Conservation (phyloP, 1,139 yeast genomes). For the Scheffersomyces cryptocercus region DNA sequence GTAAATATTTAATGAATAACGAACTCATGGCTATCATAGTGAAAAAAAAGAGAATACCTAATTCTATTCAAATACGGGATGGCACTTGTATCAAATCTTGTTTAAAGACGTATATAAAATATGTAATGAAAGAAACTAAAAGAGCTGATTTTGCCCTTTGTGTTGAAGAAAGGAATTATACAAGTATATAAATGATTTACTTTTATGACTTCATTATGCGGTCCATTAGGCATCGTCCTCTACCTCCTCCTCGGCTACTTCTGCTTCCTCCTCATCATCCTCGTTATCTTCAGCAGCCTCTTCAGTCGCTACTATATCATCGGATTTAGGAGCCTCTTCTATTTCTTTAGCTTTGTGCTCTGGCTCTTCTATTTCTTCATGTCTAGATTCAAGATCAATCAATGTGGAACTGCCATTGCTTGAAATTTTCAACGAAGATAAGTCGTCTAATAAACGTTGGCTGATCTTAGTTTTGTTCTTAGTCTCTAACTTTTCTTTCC, state of each 20-base stretch:
- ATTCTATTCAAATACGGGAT: neutral
- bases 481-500: slow-evolving; percentile 62
- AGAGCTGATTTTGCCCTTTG: neutral
- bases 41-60: too few species aligned
- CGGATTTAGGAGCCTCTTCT: slow-evolving; percentile 3
- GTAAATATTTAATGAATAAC: too few species aligned
- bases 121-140: neutral
- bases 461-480: slow-evolving; percentile 61
- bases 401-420: slow-evolving; percentile 21
- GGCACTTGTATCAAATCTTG: neutral
- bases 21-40: too few species aligned
- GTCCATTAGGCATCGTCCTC: slow-evolving; percentile 10
- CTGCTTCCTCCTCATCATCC: slow-evolving; percentile 15
- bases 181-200: neutral
- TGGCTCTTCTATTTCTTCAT: slow-evolving; percentile 8
- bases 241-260: slow-evolving; percentile 15
- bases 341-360: slow-evolving; percentile 15
- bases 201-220: too few species aligned
- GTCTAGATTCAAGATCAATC: slow-evolving; percentile 32
- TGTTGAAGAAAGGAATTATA: slow-evolving; percentile 1
- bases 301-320: slow-evolving; percentile 11
- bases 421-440: slow-evolving; percentile 22
- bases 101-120: neutral
- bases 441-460: slow-evolving; percentile 52
- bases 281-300: slow-evolving; percentile 15